Evolutionary conservation across 495 filamentous ascomycete genomes (phyloP).

Genomic region (Thermochaetoides thermophila): DNA sequence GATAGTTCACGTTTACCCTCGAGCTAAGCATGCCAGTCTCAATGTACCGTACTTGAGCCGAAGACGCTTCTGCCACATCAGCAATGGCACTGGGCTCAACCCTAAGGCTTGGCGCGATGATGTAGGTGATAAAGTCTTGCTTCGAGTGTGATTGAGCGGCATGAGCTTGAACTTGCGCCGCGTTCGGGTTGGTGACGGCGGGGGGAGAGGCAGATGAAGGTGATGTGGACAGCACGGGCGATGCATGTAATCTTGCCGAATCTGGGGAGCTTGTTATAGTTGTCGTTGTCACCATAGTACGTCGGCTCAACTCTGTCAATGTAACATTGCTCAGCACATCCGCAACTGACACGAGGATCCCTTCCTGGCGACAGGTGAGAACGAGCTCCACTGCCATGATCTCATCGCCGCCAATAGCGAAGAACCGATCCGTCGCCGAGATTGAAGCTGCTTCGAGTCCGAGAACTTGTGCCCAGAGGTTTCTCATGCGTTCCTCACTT

Average conservation of each 20-base stretch:
- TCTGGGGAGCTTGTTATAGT: constrained; percentile 7
- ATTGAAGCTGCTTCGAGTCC: constrained; percentile 24
- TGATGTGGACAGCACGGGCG: too few species aligned
- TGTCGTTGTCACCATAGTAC: constrained; percentile 10
- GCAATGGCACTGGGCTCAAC: constrained; percentile 22
- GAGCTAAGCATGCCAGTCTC: constrained; percentile 31
- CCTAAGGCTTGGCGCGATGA: constrained; percentile 23
- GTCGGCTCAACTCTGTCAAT: constrained; percentile 26
- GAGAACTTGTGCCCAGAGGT: constrained; percentile 29
- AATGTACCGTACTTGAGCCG: constrained; percentile 28
- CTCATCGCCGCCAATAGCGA: constrained; percentile 29
- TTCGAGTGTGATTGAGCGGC: too few species aligned
- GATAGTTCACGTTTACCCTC: constrained; percentile 28
- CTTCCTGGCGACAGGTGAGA: constrained; percentile 22
- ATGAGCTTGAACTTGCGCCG: too few species aligned
- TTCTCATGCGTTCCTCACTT: constrained; percentile 28
- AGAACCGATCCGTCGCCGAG: constrained; percentile 26
- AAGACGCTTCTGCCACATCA: constrained; percentile 29
- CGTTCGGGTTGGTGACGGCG: constrained; percentile 3
- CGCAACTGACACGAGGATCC: constrained; percentile 22
- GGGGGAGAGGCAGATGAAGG: constrained; percentile 2
- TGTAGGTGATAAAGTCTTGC: constrained; percentile 16
- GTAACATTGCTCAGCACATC: constrained; percentile 23
- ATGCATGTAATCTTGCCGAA: too few species aligned
- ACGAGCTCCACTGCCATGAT: constrained; percentile 27